A percentile compares a stretch with the other conserved stretches of the same genome.
These are phyloP conservation scores for Candida cerambycidarum DNA, from an alignment of 805 yeast genomes.

Conservation along the genomic window DNA sequence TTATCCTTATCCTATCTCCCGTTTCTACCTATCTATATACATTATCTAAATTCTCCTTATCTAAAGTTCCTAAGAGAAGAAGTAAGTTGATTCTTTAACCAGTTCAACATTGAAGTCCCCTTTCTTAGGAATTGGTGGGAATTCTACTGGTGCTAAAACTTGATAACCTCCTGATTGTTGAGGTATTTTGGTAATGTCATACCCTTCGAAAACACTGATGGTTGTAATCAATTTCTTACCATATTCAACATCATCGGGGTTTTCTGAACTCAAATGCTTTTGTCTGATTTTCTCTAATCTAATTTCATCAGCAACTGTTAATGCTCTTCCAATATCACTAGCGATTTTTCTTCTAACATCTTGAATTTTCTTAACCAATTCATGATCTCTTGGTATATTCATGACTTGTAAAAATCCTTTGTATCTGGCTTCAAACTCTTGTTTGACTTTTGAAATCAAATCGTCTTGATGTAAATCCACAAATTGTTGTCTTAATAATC, in stretches of 20 bases:
- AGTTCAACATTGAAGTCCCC: constrained; percentile 82
- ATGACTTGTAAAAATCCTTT: constrained; percentile 64
- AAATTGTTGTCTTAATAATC: constrained; percentile 71
- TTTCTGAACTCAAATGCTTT: constrained; percentile 50
- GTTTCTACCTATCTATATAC: neutral
- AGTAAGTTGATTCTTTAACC: constrained; percentile 73
- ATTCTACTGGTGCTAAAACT: constrained; percentile 62
- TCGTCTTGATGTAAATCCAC: constrained; percentile 74
- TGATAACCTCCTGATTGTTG: constrained; percentile 28
- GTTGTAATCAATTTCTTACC: constrained; percentile 69
- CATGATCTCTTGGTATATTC: constrained; percentile 51
- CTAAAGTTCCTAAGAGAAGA: constrained; percentile 51
- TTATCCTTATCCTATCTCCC: neutral
- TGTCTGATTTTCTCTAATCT: constrained; percentile 66
- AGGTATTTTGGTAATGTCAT: constrained; percentile 21
- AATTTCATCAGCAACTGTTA: constrained; percentile 72
- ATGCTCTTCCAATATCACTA: constrained; percentile 49
- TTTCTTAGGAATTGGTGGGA: constrained; percentile 73
- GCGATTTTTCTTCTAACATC: constrained; percentile 50
- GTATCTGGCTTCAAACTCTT: constrained; percentile 82
- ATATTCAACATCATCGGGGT: constrained; percentile 46
- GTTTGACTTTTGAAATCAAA: constrained; percentile 64
- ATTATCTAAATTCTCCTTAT: no score
- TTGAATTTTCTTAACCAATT: constrained; percentile 49
- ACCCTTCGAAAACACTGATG: constrained; percentile 51